Percentiles rank a stretch among this genome's conserved stretches.
Conservation (phyloP, 2,329 filamentous ascomycete genomes). For the Lecanicillium sp. region DNA sequence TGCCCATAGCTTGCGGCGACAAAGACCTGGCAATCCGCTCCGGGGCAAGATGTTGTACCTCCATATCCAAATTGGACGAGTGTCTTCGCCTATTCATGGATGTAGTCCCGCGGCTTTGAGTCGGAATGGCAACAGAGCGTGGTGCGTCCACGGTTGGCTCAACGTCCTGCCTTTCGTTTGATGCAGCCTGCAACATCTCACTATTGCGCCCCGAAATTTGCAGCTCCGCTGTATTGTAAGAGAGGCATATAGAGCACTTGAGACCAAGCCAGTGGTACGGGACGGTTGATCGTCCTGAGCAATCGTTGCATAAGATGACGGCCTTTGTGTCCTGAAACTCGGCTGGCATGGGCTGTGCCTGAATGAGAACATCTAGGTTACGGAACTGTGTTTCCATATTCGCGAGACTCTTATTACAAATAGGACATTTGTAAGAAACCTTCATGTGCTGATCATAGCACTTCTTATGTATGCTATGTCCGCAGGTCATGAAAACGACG, state of each 20-base stretch:
- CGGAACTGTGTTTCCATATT: conserved; percentile 97
- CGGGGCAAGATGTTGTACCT: conserved; percentile 22
- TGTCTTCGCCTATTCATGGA: conserved; percentile 25
- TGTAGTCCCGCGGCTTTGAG: conserved; percentile 5
- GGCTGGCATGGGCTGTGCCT: conserved; percentile 82
- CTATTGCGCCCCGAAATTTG: conserved; percentile 44
- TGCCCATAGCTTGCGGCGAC: conserved; percentile 26
- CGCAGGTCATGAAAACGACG: conserved; percentile 91
- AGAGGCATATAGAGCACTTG: conserved; percentile 69
- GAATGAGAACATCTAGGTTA: conserved; percentile 80
- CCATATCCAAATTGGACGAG: conserved; percentile 27
- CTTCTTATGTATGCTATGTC: conserved; percentile 86
- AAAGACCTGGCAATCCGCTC: conserved; percentile 37
- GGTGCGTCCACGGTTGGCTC: conserved; percentile 2
- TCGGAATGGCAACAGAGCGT: conserved; percentile 15
- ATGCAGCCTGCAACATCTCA: conserved; percentile 17
- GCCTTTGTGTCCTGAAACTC: conserved; percentile 75
- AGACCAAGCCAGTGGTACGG: conserved; percentile 91
- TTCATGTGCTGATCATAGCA: conserved; percentile 87
- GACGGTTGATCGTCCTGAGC: conserved; percentile 76
- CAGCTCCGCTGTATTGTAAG: conserved; percentile 61
- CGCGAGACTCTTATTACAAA: conserved; percentile 91
- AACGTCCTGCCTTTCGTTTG: conserved; percentile 15
- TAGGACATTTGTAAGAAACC: conserved; percentile 88
- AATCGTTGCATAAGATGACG: conserved; percentile 89